A percentile compares a stretch with the other conserved stretches of the same genome.
Conservation (phyloP, 2,329 filamentous ascomycete species). For the Ambrosiella xylebori region DNA sequence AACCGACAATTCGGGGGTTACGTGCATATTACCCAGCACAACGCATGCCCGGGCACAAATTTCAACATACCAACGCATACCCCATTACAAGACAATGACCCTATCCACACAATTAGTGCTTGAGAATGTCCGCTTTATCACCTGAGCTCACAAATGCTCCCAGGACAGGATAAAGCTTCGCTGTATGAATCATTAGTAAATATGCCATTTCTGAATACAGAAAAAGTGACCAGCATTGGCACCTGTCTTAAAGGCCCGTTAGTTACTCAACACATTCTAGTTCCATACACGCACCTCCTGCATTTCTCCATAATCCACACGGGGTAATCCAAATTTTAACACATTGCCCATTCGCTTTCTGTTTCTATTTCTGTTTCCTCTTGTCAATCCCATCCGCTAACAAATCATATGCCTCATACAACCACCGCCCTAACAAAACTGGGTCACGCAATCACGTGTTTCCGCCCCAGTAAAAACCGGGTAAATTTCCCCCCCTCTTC, state of each 20-base stretch:
- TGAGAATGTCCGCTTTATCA: background rate
- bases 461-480: background rate
- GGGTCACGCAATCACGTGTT: background rate
- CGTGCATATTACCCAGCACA: background rate
- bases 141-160: no score
- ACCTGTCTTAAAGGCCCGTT: background rate
- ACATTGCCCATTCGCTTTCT: background rate
- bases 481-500: background rate
- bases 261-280: background rate
- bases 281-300: background rate
- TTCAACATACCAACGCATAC: background rate
- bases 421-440: background rate
- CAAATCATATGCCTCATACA: background rate
- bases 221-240: background rate
- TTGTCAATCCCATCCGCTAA: background rate
- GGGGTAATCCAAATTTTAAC: background rate
- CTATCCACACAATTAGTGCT: background rate
- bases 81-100: background rate
- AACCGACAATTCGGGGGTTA: background rate
- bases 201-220: background rate
- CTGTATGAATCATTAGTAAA: background rate
- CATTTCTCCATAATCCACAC: background rate
- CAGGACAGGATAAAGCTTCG: no score
- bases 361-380: no score
- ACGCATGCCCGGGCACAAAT: background rate